A percentile compares a stretch with the other conserved stretches of the same genome.
Conservation (phyloP, 306 rosid genomes). For the Cucurbita pepo region DNA sequence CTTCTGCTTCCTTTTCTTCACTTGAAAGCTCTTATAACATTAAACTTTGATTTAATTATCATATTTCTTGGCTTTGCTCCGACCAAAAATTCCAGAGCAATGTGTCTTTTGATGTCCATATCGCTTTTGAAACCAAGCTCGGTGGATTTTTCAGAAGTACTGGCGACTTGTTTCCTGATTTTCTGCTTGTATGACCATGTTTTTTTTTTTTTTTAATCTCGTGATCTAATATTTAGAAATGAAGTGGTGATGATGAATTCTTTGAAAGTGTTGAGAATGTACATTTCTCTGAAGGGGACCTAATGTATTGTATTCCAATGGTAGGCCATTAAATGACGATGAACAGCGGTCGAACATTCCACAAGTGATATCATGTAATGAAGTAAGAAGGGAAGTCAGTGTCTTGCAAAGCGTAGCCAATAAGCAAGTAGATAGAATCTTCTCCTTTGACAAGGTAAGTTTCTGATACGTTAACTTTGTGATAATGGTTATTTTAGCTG, state of each 20-base stretch:
- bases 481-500: background rate
- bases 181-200: background rate
- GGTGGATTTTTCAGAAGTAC: background rate
- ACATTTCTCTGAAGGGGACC: background rate
- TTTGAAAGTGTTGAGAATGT: background rate
- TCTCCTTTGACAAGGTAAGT: slow-evolving; percentile 79
- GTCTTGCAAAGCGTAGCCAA: slow-evolving; percentile 65
- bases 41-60: background rate
- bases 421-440: slow-evolving; percentile 73
- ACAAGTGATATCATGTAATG: slow-evolving; percentile 61
- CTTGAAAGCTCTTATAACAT: background rate
- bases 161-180: background rate
- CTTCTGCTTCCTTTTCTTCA: background rate
- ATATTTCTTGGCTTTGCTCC: background rate
- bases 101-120: background rate
- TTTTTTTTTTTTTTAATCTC: background rate
- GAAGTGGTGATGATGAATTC: background rate
- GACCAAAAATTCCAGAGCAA: background rate
- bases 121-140: background rate
- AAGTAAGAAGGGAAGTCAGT: slow-evolving; percentile 67
- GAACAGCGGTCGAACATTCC: slow-evolving; percentile 45
- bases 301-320: background rate
- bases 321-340: slow-evolving; percentile 75
- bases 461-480: background rate
- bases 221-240: background rate